Evolutionary conservation across 176 grass and related monocot genomes (phyloP).

Genomic region (Calamus simplicifolius): DNA sequence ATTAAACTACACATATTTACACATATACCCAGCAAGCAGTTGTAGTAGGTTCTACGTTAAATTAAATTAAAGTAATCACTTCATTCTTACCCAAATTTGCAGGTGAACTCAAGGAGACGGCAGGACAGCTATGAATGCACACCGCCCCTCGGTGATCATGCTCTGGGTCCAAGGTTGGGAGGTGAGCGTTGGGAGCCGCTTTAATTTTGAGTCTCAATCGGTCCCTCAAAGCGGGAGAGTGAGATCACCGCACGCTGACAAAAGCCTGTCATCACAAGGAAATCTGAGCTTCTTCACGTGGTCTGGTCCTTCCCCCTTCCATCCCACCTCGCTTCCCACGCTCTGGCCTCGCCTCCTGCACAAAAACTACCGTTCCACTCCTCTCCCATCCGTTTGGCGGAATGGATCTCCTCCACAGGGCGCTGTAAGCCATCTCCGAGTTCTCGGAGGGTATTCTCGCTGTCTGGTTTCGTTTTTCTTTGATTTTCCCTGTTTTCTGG

Average conservation of each 20-base stretch:
- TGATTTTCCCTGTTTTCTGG: too few relatives aligned
- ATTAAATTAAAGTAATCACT: too few relatives aligned
- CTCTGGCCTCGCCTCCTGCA: neutral
- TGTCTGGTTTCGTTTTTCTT: neutral
- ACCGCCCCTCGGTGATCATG: too few relatives aligned
- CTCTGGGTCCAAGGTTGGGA: too few relatives aligned
- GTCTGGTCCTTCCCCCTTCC: conserved; percentile 1
- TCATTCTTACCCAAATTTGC: too few relatives aligned
- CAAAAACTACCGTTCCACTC: neutral
- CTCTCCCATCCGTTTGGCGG: neutral
- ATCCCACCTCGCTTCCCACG: neutral
- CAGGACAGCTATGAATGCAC: too few relatives aligned
- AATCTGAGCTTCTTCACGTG: conserved; percentile 17
- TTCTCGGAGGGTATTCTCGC: neutral
- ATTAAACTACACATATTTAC: too few relatives aligned
- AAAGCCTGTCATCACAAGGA: neutral
- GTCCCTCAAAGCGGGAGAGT: neutral
- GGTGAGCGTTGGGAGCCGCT: too few relatives aligned
- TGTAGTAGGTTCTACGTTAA: too few relatives aligned
- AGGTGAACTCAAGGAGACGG: too few relatives aligned
- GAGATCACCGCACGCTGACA: neutral
- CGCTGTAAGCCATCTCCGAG: neutral
- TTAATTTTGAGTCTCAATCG: too few relatives aligned
- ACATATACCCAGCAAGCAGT: too few relatives aligned
- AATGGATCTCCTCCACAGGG: neutral